Evolutionary conservation across 257 asterid species (phyloP).

Genomic region (Gynochthodes officinalis): DNA sequence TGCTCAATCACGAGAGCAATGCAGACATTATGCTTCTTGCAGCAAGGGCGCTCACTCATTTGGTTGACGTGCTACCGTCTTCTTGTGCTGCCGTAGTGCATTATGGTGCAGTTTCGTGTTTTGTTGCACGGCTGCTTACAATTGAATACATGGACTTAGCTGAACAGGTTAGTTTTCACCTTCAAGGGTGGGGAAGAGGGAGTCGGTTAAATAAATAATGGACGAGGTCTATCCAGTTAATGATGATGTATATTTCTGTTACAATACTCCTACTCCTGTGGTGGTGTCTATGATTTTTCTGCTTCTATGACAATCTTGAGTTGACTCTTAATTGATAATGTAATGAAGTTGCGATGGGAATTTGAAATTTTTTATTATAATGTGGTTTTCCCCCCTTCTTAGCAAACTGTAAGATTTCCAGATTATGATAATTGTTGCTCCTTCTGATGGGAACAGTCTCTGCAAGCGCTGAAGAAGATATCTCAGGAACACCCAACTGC

Average conservation of each 20-base stretch:
- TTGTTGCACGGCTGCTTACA: conserved; percentile 87
- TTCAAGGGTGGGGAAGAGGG: not conserved
- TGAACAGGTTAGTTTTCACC: conserved; percentile 66
- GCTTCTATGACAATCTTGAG: not conserved
- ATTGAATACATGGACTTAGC: conserved; percentile 99
- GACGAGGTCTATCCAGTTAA: no score
- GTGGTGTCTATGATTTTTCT: not conserved
- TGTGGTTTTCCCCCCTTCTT: not conserved
- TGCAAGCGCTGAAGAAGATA: conserved; percentile 98
- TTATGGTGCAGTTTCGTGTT: conserved; percentile 93
- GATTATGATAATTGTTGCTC: conserved; percentile 9
- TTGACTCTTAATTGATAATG: not conserved
- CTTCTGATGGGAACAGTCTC: conserved; percentile 51
- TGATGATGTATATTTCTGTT: not conserved
- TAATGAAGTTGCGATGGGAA: not conserved
- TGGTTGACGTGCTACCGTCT: conserved; percentile 96
- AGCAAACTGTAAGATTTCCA: not conserved
- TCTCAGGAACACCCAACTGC: conserved; percentile 99
- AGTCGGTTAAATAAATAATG: no score
- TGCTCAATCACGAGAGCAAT: conserved; percentile 86
- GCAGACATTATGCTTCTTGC: conserved; percentile 97
- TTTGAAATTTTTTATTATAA: not conserved
- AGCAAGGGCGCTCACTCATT: conserved; percentile 94
- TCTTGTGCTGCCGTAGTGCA: conserved; percentile 97
- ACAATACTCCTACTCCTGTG: not conserved